These are phyloP conservation scores for Apophysomyces elegans DNA, from an alignment of 371 early-diverging fungal species.

Conservation along the genomic window DNA sequence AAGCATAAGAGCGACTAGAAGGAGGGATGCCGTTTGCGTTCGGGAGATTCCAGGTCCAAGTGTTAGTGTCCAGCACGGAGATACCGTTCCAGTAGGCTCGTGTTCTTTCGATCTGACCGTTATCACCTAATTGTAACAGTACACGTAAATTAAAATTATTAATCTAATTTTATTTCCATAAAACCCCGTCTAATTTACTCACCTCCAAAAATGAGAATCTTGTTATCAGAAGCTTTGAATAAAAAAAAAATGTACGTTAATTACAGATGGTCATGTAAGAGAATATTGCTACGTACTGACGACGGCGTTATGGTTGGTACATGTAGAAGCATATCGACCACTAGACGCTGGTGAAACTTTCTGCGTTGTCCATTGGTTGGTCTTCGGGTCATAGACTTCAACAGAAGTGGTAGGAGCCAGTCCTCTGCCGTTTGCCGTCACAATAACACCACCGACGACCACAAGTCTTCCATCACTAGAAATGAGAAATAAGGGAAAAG, in stretches of 20 bases:
- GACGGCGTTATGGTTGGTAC: constrained; percentile 42
- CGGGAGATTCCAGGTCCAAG: constrained; percentile 50
- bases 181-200: constrained; percentile 12
- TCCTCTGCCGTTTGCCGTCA: neutral
- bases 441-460: constrained; percentile 44
- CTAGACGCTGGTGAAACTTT: constrained; percentile 4
- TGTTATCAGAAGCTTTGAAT: constrained; percentile 34
- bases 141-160: neutral
- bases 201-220: constrained; percentile 53
- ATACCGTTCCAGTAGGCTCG: constrained; percentile 35
- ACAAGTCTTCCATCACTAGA: constrained; percentile 44
- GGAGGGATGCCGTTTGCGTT: constrained; percentile 40
- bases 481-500: constrained; percentile 18
- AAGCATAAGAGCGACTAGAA: constrained; percentile 45
- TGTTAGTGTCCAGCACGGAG: constrained; percentile 41
- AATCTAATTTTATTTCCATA: too few relatives aligned
- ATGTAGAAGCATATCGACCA: constrained; percentile 23
- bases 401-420: constrained; percentile 26
- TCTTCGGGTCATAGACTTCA: constrained; percentile 33
- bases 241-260: neutral
- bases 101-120: constrained; percentile 20
- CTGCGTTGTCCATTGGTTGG: constrained; percentile 29
- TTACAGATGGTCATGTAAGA: neutral
- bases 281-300: constrained; percentile 38
- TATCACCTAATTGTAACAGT: constrained; percentile 31